phyloP scores from a whole-genome alignment of 257 asterid genomes.

The Apocynum venetum region DNA sequence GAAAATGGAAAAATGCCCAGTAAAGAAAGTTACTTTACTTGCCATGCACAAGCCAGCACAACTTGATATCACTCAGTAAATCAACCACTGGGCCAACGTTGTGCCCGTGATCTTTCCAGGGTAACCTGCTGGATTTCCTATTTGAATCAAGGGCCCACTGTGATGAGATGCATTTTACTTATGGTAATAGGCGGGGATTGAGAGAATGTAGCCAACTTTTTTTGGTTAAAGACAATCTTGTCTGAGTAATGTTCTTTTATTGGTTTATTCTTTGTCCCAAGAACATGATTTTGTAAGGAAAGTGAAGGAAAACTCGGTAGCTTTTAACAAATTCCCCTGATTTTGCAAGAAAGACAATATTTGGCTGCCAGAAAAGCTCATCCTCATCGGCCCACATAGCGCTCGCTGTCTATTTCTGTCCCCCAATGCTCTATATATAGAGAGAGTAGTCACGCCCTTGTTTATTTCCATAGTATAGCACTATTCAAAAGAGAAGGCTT shows the following conservation, averaged over 20 bases:
- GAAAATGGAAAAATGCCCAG: background rate
- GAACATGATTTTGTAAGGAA: background rate
- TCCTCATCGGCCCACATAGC: slow-evolving; percentile 21
- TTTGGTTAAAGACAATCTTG: slow-evolving; percentile 20
- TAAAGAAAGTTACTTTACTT: slow-evolving; percentile 3
- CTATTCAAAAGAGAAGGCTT: background rate
- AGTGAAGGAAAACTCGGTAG: slow-evolving; percentile 6
- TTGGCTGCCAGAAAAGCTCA: background rate
- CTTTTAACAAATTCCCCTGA: background rate
- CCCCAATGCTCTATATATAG: slow-evolving; percentile 27
- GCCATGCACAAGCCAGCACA: slow-evolving; percentile 3
- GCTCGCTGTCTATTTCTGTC: slow-evolving; percentile 9
- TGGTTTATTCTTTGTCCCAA: slow-evolving; percentile 15
- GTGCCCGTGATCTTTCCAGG: slow-evolving; percentile 3
- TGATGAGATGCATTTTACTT: slow-evolving; percentile 15
- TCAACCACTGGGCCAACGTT: background rate
- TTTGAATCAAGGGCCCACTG: slow-evolving; percentile 15
- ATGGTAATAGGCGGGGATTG: background rate
- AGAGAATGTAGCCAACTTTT: slow-evolving; percentile 20
- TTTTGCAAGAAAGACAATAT: slow-evolving; percentile 3
- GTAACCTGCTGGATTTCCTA: slow-evolving; percentile 18
- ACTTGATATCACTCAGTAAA: slow-evolving; percentile 15
- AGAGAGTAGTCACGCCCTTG: slow-evolving; percentile 6
- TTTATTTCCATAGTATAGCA: slow-evolving; percentile 5
- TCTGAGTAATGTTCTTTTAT: slow-evolving; percentile 8